Evolutionary conservation across 2,329 filamentous ascomycete genomes (phyloP), one percentile per base, ranked within the genome.

Genomic region (Pestalotiopsis sp.): DNA sequence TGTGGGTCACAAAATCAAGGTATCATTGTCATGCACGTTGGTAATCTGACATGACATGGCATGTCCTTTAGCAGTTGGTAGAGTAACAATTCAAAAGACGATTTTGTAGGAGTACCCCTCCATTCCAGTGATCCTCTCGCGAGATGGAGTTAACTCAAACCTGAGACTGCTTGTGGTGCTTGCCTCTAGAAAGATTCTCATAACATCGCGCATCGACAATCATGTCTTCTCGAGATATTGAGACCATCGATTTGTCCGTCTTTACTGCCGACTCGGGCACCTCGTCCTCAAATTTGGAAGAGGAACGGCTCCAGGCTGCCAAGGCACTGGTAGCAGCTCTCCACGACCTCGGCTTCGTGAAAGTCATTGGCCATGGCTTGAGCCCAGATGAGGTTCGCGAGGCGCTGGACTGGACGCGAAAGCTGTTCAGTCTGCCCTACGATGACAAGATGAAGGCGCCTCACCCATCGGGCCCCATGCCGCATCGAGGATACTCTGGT

Each of bases 381-480:
- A 59, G 23, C 2, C 70, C 65, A 31, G 11, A 52, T 7, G 72
- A 74, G 14, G 70, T 75, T 11, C 25, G 59, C 4, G 68, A 72
- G 20, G 70, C 73, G 1, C 57, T 74, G 5, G 61, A 59, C 25
- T 74, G 72, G 72, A 69, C 72, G 5, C 72, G 70, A 66, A 71
- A 36, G 13, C 67, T 74, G 13, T 75, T 75, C 36, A 70, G 73
- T 27, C 66, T 75, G 4, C 70, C 73, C 2, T 66, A 70, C 36
- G 68, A 70, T 13, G 72, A 75, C 1, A 75, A 75, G 40, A 72
- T 73, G 69, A 74, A 72, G 62, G 74, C 73, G 6, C 72, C 70
- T 6, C 73, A 75, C 23, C 72, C 72, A 0, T 52, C 67, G 5
- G 72, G 70, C 4, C 60, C 67, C 11, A 73, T 73, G 58, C 72